These are phyloP conservation scores for Arthroderma sp. DNA, from an alignment of 2,329 filamentous ascomycete genomes.

Conservation along the genomic window DNA sequence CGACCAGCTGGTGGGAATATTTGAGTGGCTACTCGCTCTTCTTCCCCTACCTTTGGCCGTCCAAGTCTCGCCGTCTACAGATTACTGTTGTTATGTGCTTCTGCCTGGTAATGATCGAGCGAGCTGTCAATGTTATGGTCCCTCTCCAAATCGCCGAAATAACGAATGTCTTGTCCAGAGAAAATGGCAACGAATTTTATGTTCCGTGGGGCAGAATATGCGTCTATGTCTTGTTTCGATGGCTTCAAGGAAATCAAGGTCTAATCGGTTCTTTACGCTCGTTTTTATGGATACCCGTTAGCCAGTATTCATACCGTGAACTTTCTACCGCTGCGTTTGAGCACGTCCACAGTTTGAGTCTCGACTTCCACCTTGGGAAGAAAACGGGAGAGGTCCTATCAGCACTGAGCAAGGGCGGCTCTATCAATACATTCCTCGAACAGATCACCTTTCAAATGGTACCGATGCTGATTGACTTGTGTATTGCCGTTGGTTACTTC, in stretches of 20 bases:
- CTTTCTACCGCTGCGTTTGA: constrained; percentile 92
- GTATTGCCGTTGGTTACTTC: constrained; percentile 73
- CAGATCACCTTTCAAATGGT: constrained; percentile 92
- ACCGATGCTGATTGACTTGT: constrained; percentile 84
- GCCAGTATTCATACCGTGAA: constrained; percentile 91
- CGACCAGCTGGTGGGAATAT: constrained; percentile 93
- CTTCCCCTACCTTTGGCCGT: constrained; percentile 94
- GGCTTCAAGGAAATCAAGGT: constrained; percentile 80
- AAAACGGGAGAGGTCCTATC: constrained; percentile 93
- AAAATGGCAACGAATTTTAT: constrained; percentile 36
- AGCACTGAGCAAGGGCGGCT: constrained; percentile 86
- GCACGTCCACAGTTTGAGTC: constrained; percentile 85
- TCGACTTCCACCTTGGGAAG: constrained; percentile 94
- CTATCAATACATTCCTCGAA: constrained; percentile 93
- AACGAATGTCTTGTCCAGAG: constrained; percentile 55
- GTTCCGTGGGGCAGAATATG: constrained; percentile 64
- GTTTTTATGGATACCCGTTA: constrained; percentile 88
- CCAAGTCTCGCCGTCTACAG: constrained; percentile 62
- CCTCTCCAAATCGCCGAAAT: constrained; percentile 69
- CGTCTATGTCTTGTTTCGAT: constrained; percentile 63
- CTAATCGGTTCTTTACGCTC: constrained; percentile 70
- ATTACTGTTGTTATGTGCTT: constrained; percentile 73
- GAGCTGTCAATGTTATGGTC: constrained; percentile 73
- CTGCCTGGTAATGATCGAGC: constrained; percentile 62
- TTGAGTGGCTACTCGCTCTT: constrained; percentile 83